Evolutionary conservation across 345 rosid species (phyloP).

Genomic region (Citrus inodora): DNA sequence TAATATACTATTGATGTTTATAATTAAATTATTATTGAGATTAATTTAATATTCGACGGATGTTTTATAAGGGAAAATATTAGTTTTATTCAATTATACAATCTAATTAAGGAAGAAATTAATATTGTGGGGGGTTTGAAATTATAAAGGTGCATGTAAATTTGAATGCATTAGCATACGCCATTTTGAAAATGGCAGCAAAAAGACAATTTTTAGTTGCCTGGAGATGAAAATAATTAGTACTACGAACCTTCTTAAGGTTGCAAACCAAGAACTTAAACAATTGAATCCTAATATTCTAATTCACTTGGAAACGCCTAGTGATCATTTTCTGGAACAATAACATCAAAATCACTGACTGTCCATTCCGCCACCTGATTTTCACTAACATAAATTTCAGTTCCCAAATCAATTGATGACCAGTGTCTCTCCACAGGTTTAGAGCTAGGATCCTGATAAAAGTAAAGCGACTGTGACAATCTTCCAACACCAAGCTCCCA

Average conservation of each 20-base stretch:
- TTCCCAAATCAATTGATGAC: constrained; percentile 15
- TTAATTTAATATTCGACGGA: too few relatives aligned
- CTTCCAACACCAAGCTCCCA: constrained; percentile 16
- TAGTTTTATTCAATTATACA: too few relatives aligned
- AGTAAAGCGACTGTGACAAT: constrained; percentile 5
- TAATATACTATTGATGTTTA: too few relatives aligned
- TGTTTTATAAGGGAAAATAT: too few relatives aligned
- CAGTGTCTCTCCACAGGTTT: constrained; percentile 9
- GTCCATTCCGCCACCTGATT: constrained; percentile 9
- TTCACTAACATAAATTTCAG: constrained; percentile 9
- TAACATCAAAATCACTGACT: constrained; percentile 1
- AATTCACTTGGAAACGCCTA: not conserved
- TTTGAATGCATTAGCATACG: too few relatives aligned
- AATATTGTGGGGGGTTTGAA: too few relatives aligned
- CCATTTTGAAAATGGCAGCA: too few relatives aligned
- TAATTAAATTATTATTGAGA: too few relatives aligned
- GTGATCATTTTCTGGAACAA: not conserved
- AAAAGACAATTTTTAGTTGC: too few relatives aligned
- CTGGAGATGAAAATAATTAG: not conserved
- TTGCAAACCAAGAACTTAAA: not conserved
- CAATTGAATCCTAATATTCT: not conserved
- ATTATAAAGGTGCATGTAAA: too few relatives aligned
- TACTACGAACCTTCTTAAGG: not conserved
- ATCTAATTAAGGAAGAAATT: too few relatives aligned
- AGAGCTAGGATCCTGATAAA: constrained; percentile 9